Conservation (phyloP, 2,329 filamentous ascomycete genomes). For the Emydomyces testavorans region DNA sequence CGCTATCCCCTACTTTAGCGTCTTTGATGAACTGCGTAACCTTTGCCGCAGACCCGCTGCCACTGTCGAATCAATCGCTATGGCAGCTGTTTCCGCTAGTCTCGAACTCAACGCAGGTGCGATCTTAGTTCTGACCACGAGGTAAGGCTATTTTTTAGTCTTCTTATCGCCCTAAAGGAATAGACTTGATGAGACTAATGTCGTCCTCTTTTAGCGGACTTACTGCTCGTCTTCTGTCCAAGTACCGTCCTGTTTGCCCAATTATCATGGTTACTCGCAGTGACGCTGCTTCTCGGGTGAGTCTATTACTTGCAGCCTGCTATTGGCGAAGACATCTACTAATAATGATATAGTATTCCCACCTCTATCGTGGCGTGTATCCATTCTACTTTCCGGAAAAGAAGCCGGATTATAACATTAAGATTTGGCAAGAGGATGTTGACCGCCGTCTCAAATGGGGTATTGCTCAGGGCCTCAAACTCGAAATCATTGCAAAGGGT, state of each 20-base stretch:
- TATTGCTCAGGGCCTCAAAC: conserved; percentile 72
- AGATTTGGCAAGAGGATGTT: conserved; percentile 98
- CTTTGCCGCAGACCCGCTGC: conserved; percentile 72
- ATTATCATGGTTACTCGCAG: conserved; percentile 99
- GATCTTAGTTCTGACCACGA: conserved; percentile 92
- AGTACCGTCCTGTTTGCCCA: conserved; percentile 96
- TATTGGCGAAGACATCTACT: not conserved
- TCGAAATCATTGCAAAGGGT: conserved; percentile 68
- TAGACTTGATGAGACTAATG: not conserved
- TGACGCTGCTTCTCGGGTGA: conserved; percentile 60
- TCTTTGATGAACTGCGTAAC: conserved; percentile 89
- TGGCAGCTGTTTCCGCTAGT: conserved; percentile 90
- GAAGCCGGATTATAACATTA: conserved; percentile 87
- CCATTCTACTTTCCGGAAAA: conserved; percentile 87
- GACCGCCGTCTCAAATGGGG: conserved; percentile 97
- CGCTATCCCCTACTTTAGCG: conserved; percentile 89
- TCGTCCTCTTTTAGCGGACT: conserved; percentile 51
- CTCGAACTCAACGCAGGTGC: conserved; percentile 93
- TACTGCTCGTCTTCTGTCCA: conserved; percentile 88
- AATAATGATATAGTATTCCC: conserved; percentile 53
- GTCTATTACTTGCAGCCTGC: conserved; percentile 19
- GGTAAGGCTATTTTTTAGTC: conserved; percentile 35
- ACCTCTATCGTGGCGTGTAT: conserved; percentile 95
- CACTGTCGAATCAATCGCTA: conserved; percentile 87
- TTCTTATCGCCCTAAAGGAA: not conserved